phyloP scores from a whole-genome alignment of 2,329 filamentous ascomycete genomes.

The Microdochium nivale region DNA sequence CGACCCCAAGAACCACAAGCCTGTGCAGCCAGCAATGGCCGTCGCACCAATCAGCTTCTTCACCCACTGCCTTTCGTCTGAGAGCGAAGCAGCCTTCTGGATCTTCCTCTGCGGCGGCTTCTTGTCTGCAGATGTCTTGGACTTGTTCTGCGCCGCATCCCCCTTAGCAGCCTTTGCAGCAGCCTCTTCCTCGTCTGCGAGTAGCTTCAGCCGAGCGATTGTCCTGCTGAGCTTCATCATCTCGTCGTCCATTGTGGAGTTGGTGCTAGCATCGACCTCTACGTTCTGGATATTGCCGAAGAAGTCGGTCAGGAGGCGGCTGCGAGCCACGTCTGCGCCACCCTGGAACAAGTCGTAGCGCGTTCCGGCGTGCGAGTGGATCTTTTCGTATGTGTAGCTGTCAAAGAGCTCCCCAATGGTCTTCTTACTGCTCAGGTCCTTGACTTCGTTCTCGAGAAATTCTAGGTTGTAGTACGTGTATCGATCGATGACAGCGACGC shows the following conservation, averaged over 20 bases:
- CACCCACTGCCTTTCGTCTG: slow-evolving; percentile 57
- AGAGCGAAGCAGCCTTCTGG: slow-evolving; percentile 50
- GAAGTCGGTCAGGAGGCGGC: slow-evolving; percentile 86
- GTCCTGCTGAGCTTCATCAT: slow-evolving; percentile 65
- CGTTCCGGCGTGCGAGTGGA: slow-evolving; percentile 85
- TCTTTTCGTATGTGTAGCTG: slow-evolving; percentile 90
- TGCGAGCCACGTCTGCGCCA: slow-evolving; percentile 67
- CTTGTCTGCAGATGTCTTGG: slow-evolving; percentile 42
- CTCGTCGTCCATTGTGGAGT: slow-evolving; percentile 59
- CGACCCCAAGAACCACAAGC: slow-evolving; percentile 50
- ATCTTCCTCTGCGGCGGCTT: slow-evolving; percentile 23
- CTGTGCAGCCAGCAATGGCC: slow-evolving; percentile 50
- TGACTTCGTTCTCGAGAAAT: slow-evolving; percentile 85
- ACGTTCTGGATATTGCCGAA: slow-evolving; percentile 98
- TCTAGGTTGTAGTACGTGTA: slow-evolving; percentile 99
- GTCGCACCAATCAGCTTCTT: slow-evolving; percentile 57
- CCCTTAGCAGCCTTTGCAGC: slow-evolving; percentile 14
- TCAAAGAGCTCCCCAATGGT: slow-evolving; percentile 93
- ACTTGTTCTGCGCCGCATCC: slow-evolving; percentile 26
- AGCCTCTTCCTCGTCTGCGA: slow-evolving; percentile 35
- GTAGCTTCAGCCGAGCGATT: slow-evolving; percentile 44
- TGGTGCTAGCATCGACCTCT: slow-evolving; percentile 64
- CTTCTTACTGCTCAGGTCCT: slow-evolving; percentile 76
- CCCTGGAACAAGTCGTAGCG: slow-evolving; percentile 93
- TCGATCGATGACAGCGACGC: slow-evolving; percentile 94